Base-by-base conservation (phyloP, 805 yeast species). In the Kodamaea fukazawae region DNA sequence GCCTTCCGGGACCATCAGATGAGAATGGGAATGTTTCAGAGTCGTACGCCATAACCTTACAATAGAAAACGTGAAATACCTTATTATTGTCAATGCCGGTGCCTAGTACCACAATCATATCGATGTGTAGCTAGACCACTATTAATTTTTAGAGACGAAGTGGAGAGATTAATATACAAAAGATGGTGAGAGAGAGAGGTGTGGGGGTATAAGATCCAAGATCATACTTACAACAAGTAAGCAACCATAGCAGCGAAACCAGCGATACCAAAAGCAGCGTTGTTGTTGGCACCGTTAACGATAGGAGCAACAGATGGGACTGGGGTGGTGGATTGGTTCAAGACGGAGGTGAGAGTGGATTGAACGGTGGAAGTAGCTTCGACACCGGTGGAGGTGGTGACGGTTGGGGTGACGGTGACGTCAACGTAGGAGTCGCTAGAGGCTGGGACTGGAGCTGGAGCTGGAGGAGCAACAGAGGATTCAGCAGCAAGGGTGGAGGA, bases 321-420 rank as follows among this genome's bases (percentile, higher is more conserved):
- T 20, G 57, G 32, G 32, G 57, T 26, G 39, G 29, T 32, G 18
- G 45, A 36, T 36, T 50, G 42, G 46, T 45, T 39, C 53, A 50
- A 59, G 42, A 66, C 50, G 11, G 70, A 54, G 23, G 68, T 61
- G 48, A 60, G 46, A 42, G 76, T 68, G 37, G 65, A 54, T 55
- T 67, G 73, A 15, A 46, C 45, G 46, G 57, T 53, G 23, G 49
- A 48, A 38, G 75, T 71, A 40, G 74, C 69, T 46, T 73, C 70
- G 43, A 70, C 72, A 52, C 65, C 71, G 39, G 70, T 65, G 27
- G 78, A 67, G n/a, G 57, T 60, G 41, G 74, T 65, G 35, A 62
- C 70, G 40, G 70, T 61, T 50, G 79, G 79, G 34, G 79, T 75
- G 43, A 68, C 57, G 44, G 79, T 73, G 50, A 66, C 61, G 48